phyloP scores from a whole-genome alignment of 208 protist species.

The Crithidia acanthocephali region DNA sequence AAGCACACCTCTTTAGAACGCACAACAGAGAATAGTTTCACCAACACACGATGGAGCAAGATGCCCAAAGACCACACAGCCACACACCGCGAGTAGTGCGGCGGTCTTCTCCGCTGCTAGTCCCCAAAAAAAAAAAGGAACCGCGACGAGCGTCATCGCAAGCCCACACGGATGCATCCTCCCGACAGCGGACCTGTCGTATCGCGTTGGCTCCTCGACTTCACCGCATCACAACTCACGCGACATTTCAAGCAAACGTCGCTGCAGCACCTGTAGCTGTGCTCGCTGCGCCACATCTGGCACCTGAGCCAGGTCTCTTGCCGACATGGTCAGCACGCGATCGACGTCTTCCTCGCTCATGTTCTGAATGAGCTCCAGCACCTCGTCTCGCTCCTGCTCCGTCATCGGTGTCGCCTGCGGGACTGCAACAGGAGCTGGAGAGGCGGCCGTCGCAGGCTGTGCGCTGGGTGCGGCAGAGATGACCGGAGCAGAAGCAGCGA shows the following conservation, averaged over 20 bases:
- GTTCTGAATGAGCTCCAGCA: slow-evolving; percentile 71
- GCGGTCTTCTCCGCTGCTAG: too few species aligned
- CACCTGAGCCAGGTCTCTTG: slow-evolving; percentile 65
- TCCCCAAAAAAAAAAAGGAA: too few species aligned
- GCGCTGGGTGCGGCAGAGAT: neutral
- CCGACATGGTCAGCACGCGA: slow-evolving; percentile 68
- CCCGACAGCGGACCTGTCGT: too few species aligned
- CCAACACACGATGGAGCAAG: too few species aligned
- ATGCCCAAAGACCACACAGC: too few species aligned
- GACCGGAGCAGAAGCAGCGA: neutral
- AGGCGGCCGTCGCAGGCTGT: neutral
- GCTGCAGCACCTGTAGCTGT: slow-evolving; percentile 71
- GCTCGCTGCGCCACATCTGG: slow-evolving; percentile 58
- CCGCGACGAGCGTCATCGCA: too few species aligned
- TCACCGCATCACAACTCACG: slow-evolving; percentile 39
- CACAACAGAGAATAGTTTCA: too few species aligned
- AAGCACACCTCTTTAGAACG: too few species aligned
- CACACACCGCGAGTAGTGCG: too few species aligned
- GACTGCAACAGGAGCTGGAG: neutral
- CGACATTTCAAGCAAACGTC: slow-evolving; percentile 71
- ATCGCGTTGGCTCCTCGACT: neutral
- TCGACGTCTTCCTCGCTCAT: slow-evolving; percentile 86
- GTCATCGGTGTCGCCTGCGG: slow-evolving; percentile 16
- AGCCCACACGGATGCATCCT: too few species aligned
- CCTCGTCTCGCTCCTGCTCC: slow-evolving; percentile 64